These are phyloP conservation scores for Cucurbita ficifolia DNA, from an alignment of 306 rosid genomes.

Conservation along the genomic window DNA sequence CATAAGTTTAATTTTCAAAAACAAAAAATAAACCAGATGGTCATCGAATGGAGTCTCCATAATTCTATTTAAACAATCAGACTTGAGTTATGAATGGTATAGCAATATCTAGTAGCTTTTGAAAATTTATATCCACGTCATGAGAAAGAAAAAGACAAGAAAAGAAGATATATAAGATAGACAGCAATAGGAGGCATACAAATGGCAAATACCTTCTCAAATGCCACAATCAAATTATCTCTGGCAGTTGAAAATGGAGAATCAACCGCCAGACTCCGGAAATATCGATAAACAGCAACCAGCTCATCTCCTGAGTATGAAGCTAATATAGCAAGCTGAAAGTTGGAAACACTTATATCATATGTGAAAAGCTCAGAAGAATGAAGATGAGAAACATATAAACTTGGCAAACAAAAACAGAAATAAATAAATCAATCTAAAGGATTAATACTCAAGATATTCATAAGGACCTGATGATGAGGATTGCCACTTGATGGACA, in stretches of 20 bases:
- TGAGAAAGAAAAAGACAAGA: not conserved
- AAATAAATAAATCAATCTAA: not conserved
- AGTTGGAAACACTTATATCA: not conserved
- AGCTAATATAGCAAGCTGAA: slow-evolving; percentile 91
- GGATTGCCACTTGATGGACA: slow-evolving; percentile 93
- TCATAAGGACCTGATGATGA: slow-evolving; percentile 74
- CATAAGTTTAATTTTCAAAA: not conserved
- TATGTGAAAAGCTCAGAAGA: not conserved
- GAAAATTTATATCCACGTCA: not conserved
- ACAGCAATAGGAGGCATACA: not conserved
- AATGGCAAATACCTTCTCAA: slow-evolving; percentile 65
- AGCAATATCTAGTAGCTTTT: not conserved
- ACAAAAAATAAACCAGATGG: not conserved
- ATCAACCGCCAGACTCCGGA: slow-evolving; percentile 85
- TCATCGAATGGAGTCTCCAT: not conserved
- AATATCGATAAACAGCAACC: slow-evolving; percentile 69
- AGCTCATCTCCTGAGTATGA: slow-evolving; percentile 82
- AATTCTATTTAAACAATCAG: not conserved
- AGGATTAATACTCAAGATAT: not conserved
- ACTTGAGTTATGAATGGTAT: not conserved
- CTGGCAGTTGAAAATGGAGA: slow-evolving; percentile 90
- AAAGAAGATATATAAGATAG: not conserved
- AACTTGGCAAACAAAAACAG: not conserved
- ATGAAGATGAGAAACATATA: not conserved
- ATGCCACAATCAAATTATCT: slow-evolving; percentile 82